Evolutionary conservation across 2,329 filamentous ascomycete genomes (phyloP), one percentile per base, ranked within the genome.

Genomic region (Domatiomyces globalis): DNA sequence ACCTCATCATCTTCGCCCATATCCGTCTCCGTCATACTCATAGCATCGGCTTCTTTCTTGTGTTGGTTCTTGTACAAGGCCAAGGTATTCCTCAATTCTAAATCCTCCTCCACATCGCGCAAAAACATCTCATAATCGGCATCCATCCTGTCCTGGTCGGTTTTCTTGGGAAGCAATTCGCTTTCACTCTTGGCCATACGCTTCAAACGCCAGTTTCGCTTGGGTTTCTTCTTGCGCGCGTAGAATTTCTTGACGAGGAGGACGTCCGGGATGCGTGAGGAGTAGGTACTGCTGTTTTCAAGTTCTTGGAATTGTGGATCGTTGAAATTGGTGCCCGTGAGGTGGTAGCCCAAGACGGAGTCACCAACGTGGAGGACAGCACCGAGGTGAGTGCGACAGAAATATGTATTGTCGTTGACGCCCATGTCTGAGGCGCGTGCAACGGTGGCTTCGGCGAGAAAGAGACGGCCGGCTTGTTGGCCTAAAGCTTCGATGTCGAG

Each of bases 231-330:
- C 70, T 85, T 84, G 61, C 86, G 81, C 52, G 84, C 81, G 71
- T 94, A 98, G 76, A 87, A 83, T 70, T 98, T 98, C 87, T 94
- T 96, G 67, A 98, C 87, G 2, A 98, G 77, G 5, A 98, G 72
- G 0, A 96, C 92, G 63, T 98, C 92, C 0, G 92, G 92, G 51
- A 98, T 85, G 2, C 77, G 81, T 2, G 81, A 83, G 2, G 79
- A 73, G 69, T 94, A 90, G 48, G 83, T 80, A 66, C 80, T 80
- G 49, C 83, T 87, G 48, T 77, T 70, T 67, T 95, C 88, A 33
- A 95, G 77, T 4, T 83, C 85, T 60, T 95, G 88, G 60, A 84
- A 88, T 60, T 94, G 78, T 8, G 77, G 73, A 65, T 88, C 92
- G 76, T 98, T 96, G 75, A 90, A 95, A 67, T 94, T 94, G 50